Evolutionary conservation across 331 rosid species (phyloP).

Genomic region (Arachis monticola): DNA sequence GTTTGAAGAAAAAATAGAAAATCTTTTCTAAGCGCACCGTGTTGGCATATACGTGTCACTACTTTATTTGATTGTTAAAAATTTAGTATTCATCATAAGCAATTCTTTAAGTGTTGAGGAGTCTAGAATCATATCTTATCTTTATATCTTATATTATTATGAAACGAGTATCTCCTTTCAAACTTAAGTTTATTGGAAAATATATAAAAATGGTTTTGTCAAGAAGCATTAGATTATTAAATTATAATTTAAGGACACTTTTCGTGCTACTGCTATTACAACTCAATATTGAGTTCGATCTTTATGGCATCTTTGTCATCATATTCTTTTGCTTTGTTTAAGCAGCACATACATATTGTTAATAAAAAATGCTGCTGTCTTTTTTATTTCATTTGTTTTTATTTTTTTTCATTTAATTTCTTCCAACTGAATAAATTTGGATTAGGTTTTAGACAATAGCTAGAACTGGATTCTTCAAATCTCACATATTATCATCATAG

Average conservation of each 20-base stretch:
- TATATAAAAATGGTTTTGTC: not conserved
- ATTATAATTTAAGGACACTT: slow-evolving; percentile 18
- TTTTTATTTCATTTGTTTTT: not conserved
- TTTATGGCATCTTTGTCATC: slow-evolving; percentile 41
- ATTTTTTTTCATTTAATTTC: slow-evolving; percentile 22
- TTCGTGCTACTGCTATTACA: slow-evolving; percentile 13
- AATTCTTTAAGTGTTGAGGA: not conserved
- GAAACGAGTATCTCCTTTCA: not conserved
- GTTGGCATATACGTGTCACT: not conserved
- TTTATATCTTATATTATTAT: not conserved
- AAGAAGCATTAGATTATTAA: slow-evolving; percentile 27
- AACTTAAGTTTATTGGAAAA: not conserved
- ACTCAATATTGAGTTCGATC: slow-evolving; percentile 25
- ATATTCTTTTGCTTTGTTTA: slow-evolving; percentile 35
- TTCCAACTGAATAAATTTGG: slow-evolving; percentile 28
- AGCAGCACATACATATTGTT: slow-evolving; percentile 45
- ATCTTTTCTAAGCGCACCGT: not conserved
- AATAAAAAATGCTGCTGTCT: slow-evolving; percentile 26
- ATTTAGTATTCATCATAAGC: not conserved
- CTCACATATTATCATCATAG: slow-evolving; percentile 14
- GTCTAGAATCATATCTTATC: not conserved
- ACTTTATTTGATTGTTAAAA: not conserved
- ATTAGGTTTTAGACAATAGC: slow-evolving; percentile 29
- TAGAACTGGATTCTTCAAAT: slow-evolving; percentile 54
- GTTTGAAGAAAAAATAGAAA: slow-evolving; percentile 27